Base-by-base conservation (phyloP, 1,139 yeast genomes). In the Yamadazyma dendronema region DNA sequence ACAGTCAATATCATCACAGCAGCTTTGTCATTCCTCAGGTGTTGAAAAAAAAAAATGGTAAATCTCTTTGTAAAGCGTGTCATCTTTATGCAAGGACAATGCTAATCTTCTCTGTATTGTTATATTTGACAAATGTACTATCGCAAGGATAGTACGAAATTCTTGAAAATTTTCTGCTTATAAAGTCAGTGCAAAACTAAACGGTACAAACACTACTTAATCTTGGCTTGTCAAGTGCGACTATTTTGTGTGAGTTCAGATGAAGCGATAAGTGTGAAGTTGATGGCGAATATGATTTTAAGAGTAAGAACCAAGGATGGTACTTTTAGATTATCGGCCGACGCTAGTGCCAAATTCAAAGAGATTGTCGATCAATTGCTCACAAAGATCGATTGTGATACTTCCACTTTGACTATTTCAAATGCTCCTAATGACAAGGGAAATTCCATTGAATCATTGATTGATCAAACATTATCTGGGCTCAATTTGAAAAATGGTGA, bases 1-100 rank as follows among this genome's bases (percentile, higher is more conserved):
- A n/a, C n/a, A n/a, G n/a, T n/a, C n/a, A n/a, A n/a, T n/a, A n/a
- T n/a, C n/a, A n/a, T n/a, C n/a, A n/a, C n/a, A n/a, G n/a, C n/a
- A n/a, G n/a, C n/a, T n/a, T n/a, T n/a, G n/a, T n/a, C n/a, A n/a
- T n/a, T n/a, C n/a, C n/a, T n/a, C n/a, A 19, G 22, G 22, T 19
- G 9, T 19, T 19, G 22, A 9, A 19, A 8, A 67, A 84, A 84
- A 84, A 84, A 82, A 80, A 74, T 71, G 74, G 68, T 77, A 81
- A 84, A 85, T 84, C 94, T 85, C 94, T 84, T 84, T 84, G 89
- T 81, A 84, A 78, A 83, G 94, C 92, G 92, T 84, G 94, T 84
- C 94, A 84, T 84, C 95, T 89, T 85, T 85, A 85, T 85, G 94
- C 95, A 85, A 89, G 94, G 94, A 89, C 94, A 89, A 85, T 85